Evolutionary conservation across 305 asterid species (phyloP).

Genomic region (Fraxinus floribunda): DNA sequence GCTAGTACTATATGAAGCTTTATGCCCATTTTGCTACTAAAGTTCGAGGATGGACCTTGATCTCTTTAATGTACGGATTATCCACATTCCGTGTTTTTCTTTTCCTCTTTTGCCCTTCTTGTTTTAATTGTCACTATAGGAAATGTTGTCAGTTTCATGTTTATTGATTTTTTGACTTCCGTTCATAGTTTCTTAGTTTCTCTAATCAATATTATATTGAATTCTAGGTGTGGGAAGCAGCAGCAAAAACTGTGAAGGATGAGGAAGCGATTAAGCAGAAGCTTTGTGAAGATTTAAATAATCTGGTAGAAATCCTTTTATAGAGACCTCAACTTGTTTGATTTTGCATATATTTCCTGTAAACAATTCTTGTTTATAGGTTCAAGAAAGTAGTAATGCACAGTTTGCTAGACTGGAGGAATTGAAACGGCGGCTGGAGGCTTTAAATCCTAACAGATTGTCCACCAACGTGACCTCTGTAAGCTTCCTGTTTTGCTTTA

Average conservation of each 20-base stretch:
- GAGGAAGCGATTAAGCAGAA: constrained; percentile 81
- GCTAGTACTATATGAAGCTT: not conserved
- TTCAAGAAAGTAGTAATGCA: constrained; percentile 68
- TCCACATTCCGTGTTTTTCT: not conserved
- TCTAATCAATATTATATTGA: constrained; percentile 21
- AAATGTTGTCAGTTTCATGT: not conserved
- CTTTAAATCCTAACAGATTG: constrained; percentile 75
- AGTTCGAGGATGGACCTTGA: constrained; percentile 14
- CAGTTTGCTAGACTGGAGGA: constrained; percentile 88
- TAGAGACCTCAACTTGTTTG: not conserved
- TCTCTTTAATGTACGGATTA: constrained; percentile 1
- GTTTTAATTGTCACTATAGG: not conserved
- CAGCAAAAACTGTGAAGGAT: constrained; percentile 68
- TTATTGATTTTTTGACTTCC: constrained; percentile 11
- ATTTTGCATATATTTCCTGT: constrained; percentile 9
- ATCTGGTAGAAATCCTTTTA: constrained; percentile 45
- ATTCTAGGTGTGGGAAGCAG: constrained; percentile 85
- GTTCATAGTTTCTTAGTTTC: constrained; percentile 1
- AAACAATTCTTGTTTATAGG: constrained; percentile 45
- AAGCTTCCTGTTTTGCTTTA: constrained; percentile 31
- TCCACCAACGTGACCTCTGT: constrained; percentile 50
- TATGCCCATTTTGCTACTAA: not conserved
- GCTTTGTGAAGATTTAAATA: constrained; percentile 84
- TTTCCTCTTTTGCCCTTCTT: not conserved
- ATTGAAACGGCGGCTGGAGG: constrained; percentile 82